phyloP scores from a whole-genome alignment of 139 green algal genomes.

The Ostreobium quekettii region DNA sequence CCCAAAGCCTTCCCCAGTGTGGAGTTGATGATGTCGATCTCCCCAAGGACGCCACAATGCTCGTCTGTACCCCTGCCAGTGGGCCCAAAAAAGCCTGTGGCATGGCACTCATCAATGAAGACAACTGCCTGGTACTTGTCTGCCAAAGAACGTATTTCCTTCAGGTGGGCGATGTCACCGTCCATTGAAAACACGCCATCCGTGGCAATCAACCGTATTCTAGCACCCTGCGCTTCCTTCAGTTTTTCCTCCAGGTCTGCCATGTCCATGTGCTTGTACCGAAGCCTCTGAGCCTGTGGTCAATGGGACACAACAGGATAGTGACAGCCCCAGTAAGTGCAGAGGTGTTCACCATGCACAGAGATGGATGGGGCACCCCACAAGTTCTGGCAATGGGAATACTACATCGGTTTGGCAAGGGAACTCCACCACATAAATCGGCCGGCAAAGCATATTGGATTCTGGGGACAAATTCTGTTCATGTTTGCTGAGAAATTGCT shows the following conservation, averaged over 20 bases:
- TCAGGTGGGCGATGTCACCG: constrained; percentile 40
- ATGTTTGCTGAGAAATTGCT: background rate
- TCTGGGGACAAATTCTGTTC: too few relatives aligned
- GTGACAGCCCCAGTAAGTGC: too few relatives aligned
- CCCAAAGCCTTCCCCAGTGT: constrained; percentile 67
- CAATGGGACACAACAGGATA: background rate
- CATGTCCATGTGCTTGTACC: constrained; percentile 51
- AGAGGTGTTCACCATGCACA: too few relatives aligned
- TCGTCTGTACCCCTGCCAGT: constrained; percentile 52
- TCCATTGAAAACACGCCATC: constrained; percentile 65
- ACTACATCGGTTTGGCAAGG: too few relatives aligned
- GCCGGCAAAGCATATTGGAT: too few relatives aligned
- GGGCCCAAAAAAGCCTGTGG: constrained; percentile 51
- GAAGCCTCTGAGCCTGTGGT: constrained; percentile 28
- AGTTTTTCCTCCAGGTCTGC: constrained; percentile 48
- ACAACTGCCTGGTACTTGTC: constrained; percentile 38
- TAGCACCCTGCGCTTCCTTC: constrained; percentile 28
- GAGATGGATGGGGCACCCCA: too few relatives aligned
- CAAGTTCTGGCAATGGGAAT: too few relatives aligned
- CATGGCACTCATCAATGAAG: constrained; percentile 55
- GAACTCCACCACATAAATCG: too few relatives aligned
- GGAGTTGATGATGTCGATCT: constrained; percentile 62
- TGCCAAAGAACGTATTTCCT: constrained; percentile 43
- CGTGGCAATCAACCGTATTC: constrained; percentile 53
- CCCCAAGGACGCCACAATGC: constrained; percentile 36